phyloP scores from a whole-genome alignment of 306 rosid species.

The Prunus davidiana region DNA sequence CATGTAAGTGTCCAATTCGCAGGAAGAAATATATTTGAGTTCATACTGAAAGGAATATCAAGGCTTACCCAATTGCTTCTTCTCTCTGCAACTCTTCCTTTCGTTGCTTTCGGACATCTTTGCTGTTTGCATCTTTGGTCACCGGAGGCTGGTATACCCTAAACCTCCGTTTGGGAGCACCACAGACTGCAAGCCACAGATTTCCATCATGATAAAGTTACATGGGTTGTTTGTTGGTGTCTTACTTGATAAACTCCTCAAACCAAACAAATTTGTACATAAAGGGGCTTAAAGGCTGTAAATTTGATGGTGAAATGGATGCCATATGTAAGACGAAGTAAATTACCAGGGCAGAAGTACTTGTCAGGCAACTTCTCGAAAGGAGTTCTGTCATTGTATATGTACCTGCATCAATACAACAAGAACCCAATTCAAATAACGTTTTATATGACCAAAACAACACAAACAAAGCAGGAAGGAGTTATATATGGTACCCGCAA shows the following conservation, averaged over 20 bases:
- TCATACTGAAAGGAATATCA: neutral
- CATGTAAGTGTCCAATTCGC: neutral
- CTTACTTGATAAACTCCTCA: no score
- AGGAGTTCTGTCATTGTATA: constrained; percentile 80
- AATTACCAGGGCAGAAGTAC: constrained; percentile 77
- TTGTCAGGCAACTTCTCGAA: constrained; percentile 76
- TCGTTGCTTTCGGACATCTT: constrained; percentile 60
- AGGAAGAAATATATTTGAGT: neutral
- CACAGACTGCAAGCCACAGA: constrained; percentile 60
- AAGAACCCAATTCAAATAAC: neutral
- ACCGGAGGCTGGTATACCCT: constrained; percentile 62
- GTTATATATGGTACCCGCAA: constrained; percentile 68
- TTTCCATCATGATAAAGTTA: neutral
- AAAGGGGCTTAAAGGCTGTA: neutral
- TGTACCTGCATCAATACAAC: constrained; percentile 53
- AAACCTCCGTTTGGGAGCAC: constrained; percentile 92
- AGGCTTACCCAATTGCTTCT: constrained; percentile 66
- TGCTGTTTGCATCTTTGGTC: constrained; percentile 46
- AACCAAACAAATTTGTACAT: neutral
- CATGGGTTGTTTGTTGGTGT: neutral
- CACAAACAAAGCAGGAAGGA: neutral
- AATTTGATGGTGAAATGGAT: neutral
- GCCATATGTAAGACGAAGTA: neutral
- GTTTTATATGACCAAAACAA: neutral
- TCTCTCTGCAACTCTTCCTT: constrained; percentile 67